Base-by-base conservation (phyloP, 345 rosid genomes). In the Boechera divaricarpa region DNA sequence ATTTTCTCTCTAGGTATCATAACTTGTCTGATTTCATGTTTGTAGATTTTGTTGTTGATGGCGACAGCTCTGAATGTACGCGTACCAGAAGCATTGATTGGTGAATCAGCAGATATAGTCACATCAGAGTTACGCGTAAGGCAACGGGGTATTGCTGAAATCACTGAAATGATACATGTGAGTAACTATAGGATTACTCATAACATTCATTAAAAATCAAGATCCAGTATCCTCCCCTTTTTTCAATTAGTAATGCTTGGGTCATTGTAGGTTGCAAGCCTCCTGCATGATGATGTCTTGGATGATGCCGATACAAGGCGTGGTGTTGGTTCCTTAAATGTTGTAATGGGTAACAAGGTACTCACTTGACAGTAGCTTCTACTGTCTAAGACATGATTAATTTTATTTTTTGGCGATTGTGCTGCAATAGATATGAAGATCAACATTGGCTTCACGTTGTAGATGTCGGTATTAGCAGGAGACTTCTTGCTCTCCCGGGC, bases 131-230 rank as follows among this genome's bases (percentile, higher is more conserved):
- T 89, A 47, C 97, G 99, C 47, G 75, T 82, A 53, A 88, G 92
- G 77, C 97, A 91, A 57, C 98, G 89, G 67, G 72, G 84, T 51
- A 81, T 92, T 53, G 98, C 98, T 70, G 94, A 95, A 83, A 87
- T 90, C 79, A 91, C 98, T 7, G 97, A 92, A 83, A 92, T 92
- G 99, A 90, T 95, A 70, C 99, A 92, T 88, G 98, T 95, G 60
- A 78, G 95, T 85, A 79, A 16, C 79, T 77, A 45, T 45, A 29
- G 5, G 63, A 57, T 24, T 47, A 47, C 61, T 55, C 32, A 21
- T 55, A 31, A 16, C 73, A 53, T 13, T 16, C 53, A 5, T 52
- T 33, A 26, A 51, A 55, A 58, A 7, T 61, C 44, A 26, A 26
- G 16, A 60, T 67, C 53, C 28, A 69, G 3, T 13, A 39, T 35